Evolutionary conservation across 73 alveolate genomes (phyloP).

Genomic region (Chromera velia): DNA sequence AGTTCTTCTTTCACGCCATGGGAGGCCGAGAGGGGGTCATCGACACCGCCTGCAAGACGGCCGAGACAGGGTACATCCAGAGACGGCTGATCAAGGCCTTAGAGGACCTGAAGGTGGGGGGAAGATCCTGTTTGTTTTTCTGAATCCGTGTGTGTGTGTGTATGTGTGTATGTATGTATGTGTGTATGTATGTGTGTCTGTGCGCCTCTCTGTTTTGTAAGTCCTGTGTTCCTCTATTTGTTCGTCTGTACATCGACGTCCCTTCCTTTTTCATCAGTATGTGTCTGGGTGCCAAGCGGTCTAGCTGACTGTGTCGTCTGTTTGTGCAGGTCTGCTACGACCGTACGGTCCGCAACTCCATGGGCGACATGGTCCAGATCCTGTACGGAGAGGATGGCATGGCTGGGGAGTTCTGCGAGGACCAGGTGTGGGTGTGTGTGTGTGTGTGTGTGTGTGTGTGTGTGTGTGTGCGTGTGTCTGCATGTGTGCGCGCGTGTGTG

Average conservation of each 20-base stretch:
- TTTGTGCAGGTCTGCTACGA: slow-evolving; percentile 89
- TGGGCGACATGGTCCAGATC: slow-evolving; percentile 87
- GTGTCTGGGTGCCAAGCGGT: too few species aligned
- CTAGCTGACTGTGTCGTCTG: too few species aligned
- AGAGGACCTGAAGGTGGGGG: slow-evolving; percentile 77
- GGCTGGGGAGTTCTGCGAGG: slow-evolving; percentile 92
- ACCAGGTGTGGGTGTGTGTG: slow-evolving; percentile 62
- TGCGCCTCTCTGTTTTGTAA: too few species aligned
- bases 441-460: too few species aligned
- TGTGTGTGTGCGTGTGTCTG: too few species aligned
- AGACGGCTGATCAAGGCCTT: slow-evolving; percentile 95
- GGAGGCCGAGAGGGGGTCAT: slow-evolving; percentile 99
- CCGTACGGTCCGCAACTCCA: slow-evolving; percentile 95
- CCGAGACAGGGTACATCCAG: slow-evolving; percentile 98
- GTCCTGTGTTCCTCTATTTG: too few species aligned
- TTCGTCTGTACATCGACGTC: too few species aligned
- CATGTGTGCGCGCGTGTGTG: too few species aligned
- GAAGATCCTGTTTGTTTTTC: not conserved
- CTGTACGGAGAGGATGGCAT: slow-evolving; percentile 99
- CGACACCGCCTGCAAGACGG: slow-evolving; percentile 99
- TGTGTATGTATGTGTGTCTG: too few species aligned
- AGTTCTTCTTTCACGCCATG: slow-evolving; percentile 98
- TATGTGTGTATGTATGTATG: too few species aligned
- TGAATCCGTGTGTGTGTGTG: too few species aligned
- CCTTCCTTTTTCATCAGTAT: too few species aligned